phyloP scores from a whole-genome alignment of 2,329 filamentous ascomycete genomes.

The Colletotrichum karsti region DNA sequence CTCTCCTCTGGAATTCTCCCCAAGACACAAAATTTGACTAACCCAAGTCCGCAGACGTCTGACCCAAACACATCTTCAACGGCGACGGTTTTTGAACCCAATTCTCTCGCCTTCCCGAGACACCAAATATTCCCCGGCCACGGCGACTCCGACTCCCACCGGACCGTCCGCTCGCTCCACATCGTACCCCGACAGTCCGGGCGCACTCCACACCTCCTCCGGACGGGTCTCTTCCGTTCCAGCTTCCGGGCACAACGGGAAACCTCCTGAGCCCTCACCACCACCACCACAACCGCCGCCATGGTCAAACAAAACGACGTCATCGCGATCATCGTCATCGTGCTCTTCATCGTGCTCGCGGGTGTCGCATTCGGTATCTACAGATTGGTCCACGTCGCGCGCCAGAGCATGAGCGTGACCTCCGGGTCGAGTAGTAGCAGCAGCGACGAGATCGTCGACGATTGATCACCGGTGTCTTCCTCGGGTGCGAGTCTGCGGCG shows the following conservation, averaged over 20 bases:
- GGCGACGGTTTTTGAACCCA: background rate
- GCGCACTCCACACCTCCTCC: background rate
- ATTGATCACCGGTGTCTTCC: slow-evolving; percentile 9
- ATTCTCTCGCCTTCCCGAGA: slow-evolving; percentile 3
- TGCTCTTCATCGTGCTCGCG: slow-evolving; percentile 70
- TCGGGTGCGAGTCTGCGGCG: background rate
- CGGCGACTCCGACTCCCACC: slow-evolving; percentile 9
- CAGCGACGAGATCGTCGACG: slow-evolving; percentile 35
- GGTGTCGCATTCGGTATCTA: slow-evolving; percentile 71
- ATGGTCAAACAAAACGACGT: slow-evolving; percentile 73
- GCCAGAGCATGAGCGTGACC: slow-evolving; percentile 51
- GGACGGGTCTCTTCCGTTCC: background rate
- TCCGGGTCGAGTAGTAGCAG: slow-evolving; percentile 40
- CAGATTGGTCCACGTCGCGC: slow-evolving; percentile 63
- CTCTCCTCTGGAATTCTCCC: background rate
- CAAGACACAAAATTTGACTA: background rate
- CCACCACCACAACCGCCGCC: slow-evolving; percentile 38
- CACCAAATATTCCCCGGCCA: slow-evolving; percentile 6
- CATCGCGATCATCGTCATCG: slow-evolving; percentile 74
- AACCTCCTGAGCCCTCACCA: background rate
- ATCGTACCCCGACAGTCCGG: background rate
- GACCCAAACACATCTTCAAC: background rate
- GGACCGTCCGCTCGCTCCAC: background rate
- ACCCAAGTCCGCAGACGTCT: background rate
- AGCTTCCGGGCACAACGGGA: background rate